Evolutionary conservation across 495 filamentous ascomycete genomes (phyloP), one percentile per base, ranked within the genome.

Genomic region (Coniosporium apollinis): DNA sequence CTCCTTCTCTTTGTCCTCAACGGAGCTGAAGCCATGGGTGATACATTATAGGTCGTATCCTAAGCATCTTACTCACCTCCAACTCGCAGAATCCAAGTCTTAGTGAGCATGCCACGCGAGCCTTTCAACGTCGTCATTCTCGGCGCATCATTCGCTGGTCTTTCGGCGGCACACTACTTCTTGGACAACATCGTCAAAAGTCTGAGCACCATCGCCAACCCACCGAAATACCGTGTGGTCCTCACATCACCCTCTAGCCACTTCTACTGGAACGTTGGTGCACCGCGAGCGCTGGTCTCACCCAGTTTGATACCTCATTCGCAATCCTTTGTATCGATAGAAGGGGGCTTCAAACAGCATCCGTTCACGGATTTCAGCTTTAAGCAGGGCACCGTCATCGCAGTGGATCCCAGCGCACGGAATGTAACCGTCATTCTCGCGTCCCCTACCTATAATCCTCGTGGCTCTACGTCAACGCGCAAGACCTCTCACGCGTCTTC

Each of bases 121-220:
- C 35, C 40, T 2, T 28, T 44, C 25, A 54, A 55, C 33, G 53
- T 83, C 33, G 57, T 80, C n/a, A 59, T 84, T 28, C 61, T 82
- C 8, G 79, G 79, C 24, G 77, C 63, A 37, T 69, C 66, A 35
- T 62, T 52, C 46, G 64, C 66, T n/a, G 76, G 76, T 33, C 39
- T 79, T 1, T 49, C 54, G 13, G 50, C 72, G 26, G 68, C 74
- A 3, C 73, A 81, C 51, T 62, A 69, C 37, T 52, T 76, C 24
- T 58, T 78, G 11, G 59, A 63, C 31, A 57, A 67, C 44, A 61
- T 53, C 5, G 37, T 61, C 14, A 41, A 56, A 17, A 48, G 55
- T n/a, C 46, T 57, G 3, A 37, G 37, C 29, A 49, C 47, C 1
- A 49, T 41, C 31, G 46, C 46, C n/a, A 32, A 35, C 19, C 49